These are phyloP conservation scores for Cajanus cajan DNA, from an alignment of 306 rosid genomes.

Conservation along the genomic window DNA sequence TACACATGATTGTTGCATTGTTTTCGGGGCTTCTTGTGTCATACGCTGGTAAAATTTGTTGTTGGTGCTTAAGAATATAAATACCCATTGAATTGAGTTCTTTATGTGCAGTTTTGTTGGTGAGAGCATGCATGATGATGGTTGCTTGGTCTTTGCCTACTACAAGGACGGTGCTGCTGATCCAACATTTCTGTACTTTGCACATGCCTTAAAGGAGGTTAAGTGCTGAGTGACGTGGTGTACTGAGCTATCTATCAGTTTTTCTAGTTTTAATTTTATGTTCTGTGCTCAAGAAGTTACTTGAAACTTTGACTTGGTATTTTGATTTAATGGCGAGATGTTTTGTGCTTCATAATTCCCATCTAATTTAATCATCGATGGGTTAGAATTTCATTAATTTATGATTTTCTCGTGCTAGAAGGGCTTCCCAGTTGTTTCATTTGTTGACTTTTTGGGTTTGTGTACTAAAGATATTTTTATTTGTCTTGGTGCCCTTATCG, in stretches of 20 bases:
- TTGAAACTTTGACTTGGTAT: slow-evolving; percentile 13
- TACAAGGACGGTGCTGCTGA: slow-evolving; percentile 80
- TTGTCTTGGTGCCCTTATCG: not conserved
- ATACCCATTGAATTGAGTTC: not conserved
- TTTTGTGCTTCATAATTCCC: not conserved
- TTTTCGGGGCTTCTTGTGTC: not conserved
- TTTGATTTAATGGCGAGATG: slow-evolving; percentile 15
- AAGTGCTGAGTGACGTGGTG: slow-evolving; percentile 48
- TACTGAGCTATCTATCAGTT: slow-evolving; percentile 28
- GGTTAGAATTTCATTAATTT: slow-evolving; percentile 1
- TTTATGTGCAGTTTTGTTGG: slow-evolving; percentile 68
- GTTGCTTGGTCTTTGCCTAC: slow-evolving; percentile 65
- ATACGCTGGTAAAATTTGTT: not conserved
- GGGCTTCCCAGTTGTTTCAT: not conserved
- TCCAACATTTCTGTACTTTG: slow-evolving; percentile 74
- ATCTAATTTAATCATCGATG: not conserved
- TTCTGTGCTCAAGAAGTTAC: slow-evolving; percentile 21
- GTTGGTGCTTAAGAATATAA: not conserved
- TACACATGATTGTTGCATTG: not conserved
- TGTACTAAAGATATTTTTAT: not conserved
- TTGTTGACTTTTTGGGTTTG: not conserved
- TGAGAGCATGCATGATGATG: slow-evolving; percentile 82
- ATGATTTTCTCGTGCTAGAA: not conserved
- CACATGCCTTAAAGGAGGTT: slow-evolving; percentile 70
- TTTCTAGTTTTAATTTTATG: slow-evolving; percentile 21